These are phyloP conservation scores for Fraxinus velutina DNA, from an alignment of 305 asterid species.

Conservation along the genomic window DNA sequence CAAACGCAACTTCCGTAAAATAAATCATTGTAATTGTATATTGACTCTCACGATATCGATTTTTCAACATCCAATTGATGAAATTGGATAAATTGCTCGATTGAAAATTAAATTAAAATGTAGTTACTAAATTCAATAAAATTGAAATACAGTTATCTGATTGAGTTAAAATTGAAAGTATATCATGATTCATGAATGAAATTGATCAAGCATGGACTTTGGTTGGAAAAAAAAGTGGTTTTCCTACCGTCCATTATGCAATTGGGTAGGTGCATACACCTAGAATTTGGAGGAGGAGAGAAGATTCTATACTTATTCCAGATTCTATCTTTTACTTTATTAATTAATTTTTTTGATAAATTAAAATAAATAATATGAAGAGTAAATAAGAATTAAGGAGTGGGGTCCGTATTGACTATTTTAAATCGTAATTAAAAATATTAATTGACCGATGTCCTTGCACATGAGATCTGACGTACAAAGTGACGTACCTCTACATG, in stretches of 20 bases:
- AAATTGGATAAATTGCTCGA: not conserved
- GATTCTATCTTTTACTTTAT: slow-evolving; percentile 20
- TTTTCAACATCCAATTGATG: not conserved
- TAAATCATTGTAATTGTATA: not conserved
- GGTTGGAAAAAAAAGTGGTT: not conserved
- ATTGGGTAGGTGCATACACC: not conserved
- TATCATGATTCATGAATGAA: not conserved
- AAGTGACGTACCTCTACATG: not conserved
- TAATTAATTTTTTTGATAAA: not conserved
- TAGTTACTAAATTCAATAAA: not conserved
- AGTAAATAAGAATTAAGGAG: not conserved
- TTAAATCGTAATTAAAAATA: slow-evolving; percentile 3
- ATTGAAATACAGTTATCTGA: not conserved
- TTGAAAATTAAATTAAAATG: not conserved
- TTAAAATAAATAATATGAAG: not conserved
- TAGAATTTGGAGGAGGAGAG: slow-evolving; percentile 14
- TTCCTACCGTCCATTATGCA: not conserved
- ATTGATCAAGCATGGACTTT: slow-evolving; percentile 15
- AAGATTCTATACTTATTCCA: slow-evolving; percentile 28
- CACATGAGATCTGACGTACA: slow-evolving; percentile 37
- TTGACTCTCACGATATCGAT: not conserved
- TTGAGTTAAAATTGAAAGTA: not conserved
- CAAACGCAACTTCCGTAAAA: not conserved
- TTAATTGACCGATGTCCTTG: not conserved
- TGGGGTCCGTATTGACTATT: slow-evolving; percentile 11